Percentiles rank a stretch among this genome's conserved stretches.
phyloP scores from a whole-genome alignment of 1,284 basidiomycete species.

The Cystobasidium sp. region DNA sequence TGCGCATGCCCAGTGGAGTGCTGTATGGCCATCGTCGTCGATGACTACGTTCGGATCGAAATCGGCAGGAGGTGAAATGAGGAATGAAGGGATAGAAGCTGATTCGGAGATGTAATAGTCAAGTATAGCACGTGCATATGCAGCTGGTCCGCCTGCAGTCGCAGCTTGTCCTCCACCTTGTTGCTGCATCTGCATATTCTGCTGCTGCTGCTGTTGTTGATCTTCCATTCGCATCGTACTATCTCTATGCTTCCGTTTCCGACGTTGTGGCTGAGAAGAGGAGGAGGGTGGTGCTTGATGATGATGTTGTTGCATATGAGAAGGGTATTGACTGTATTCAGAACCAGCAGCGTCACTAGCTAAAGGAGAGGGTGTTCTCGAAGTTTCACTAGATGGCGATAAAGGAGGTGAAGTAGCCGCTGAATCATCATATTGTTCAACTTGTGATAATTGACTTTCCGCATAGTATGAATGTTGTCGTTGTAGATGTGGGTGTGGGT shows the following conservation, averaged over 20 bases:
- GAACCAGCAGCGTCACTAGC: slow-evolving; percentile 58
- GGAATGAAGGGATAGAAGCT: slow-evolving; percentile 84
- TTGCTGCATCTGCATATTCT: slow-evolving; percentile 11
- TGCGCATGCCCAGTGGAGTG: slow-evolving; percentile 97
- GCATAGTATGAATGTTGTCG: slow-evolving; percentile 44
- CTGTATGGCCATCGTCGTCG: slow-evolving; percentile 97
- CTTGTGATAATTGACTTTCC: slow-evolving; percentile 28
- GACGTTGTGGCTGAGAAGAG: slow-evolving; percentile 30
- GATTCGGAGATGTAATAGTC: slow-evolving; percentile 99
- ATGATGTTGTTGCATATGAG: slow-evolving; percentile 31
- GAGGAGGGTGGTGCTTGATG: not conserved
- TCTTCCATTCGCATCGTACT: slow-evolving; percentile 49
- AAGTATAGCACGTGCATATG: slow-evolving; percentile 92
- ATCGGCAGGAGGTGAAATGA: slow-evolving; percentile 85
- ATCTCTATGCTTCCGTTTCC: slow-evolving; percentile 48
- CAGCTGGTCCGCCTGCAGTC: slow-evolving; percentile 56
- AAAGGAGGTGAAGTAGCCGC: slow-evolving; percentile 78
- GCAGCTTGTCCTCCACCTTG: slow-evolving; percentile 12
- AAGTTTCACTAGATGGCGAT: slow-evolving; percentile 80
- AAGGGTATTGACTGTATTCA: slow-evolving; percentile 23
- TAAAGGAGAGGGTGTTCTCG: slow-evolving; percentile 86
- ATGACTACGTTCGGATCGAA: slow-evolving; percentile 97
- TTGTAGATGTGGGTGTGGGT: slow-evolving; percentile 44
- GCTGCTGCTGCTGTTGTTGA: slow-evolving; percentile 54
- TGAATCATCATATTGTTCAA: slow-evolving; percentile 65